phyloP scores from a whole-genome alignment of 1,284 basidiomycete genomes.

The Ustilago loliicola region DNA sequence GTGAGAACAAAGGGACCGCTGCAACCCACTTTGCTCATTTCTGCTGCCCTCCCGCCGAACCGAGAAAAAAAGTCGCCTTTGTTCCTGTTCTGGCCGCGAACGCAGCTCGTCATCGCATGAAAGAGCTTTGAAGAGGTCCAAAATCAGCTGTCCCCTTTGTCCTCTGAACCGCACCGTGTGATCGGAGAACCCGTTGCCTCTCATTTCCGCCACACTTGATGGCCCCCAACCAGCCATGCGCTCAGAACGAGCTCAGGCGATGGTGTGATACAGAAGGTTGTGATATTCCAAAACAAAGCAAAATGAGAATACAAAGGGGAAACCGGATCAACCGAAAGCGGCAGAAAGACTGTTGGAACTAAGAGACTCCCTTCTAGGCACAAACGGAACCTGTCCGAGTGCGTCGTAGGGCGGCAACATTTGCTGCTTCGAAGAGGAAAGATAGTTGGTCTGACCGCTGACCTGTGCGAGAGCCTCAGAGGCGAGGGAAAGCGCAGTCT shows the following conservation, averaged over 20 bases:
- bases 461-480: slow-evolving; percentile 2
- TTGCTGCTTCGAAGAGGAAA: neutral
- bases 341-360: slow-evolving; percentile 39
- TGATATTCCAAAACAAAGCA: slow-evolving; percentile 28
- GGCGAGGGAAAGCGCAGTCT: neutral
- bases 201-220: slow-evolving; percentile 14
- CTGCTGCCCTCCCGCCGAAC: neutral
- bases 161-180: neutral
- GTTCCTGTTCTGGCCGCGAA: neutral
- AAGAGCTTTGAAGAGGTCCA: neutral
- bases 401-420: slow-evolving; percentile 25
- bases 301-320: slow-evolving; percentile 21
- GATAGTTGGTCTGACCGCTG: slow-evolving; percentile 19
- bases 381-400: slow-evolving; percentile 23
- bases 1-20: slow-evolving; percentile 7
- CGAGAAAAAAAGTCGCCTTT: slow-evolving; percentile 8
- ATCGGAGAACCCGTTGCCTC: neutral
- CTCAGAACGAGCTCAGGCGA: neutral
- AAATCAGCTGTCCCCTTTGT: slow-evolving; percentile 17
- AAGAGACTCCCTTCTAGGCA: slow-evolving; percentile 25
- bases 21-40: slow-evolving; percentile 23
- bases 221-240: neutral
- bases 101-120: slow-evolving; percentile 5
- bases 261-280: slow-evolving; percentile 8
- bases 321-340: slow-evolving; percentile 27